Base-by-base conservation (phyloP, 2,329 filamentous ascomycete species). In the Grosmannia huntii region DNA sequence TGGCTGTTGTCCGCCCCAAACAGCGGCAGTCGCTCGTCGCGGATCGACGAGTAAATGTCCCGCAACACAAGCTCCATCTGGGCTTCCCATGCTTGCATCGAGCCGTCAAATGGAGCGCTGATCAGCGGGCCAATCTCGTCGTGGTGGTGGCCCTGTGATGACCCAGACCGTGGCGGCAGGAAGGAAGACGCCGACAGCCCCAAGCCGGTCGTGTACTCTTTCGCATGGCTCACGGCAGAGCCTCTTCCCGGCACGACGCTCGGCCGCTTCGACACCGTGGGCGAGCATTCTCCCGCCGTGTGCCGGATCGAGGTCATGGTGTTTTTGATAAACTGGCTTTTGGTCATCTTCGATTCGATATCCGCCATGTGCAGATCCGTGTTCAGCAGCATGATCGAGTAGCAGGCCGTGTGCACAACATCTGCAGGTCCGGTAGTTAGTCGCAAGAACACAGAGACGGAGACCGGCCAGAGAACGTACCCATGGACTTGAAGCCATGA, bases 291-390 rank as follows among this genome's bases (percentile, higher is more conserved):
- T 46, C 79, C 75, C 11, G 90, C 79, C 14, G 89, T 85, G 54
- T 90, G 84, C 60, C 82, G 83, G 62, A 99, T 88, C 0, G 92
- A 96, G 0, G 88, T 87, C 77, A 97, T 85, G 5, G 94, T 96
- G 68, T 99, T 99, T 72, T 95, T 95, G 68, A 99, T 82, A 67
- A 97, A 99, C 67, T 97, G 92, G 62, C 80, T 86, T 58, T 88
- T 84, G 1, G 92, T 97, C 94, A 99, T 99, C 75, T 95, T 95
- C 65, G 88, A 84, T 61, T 95, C 90, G 65, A 97, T 96, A 68
- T 97, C 91, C 60, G 92, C 94, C 67, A 97, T 72, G 67, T 99
- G 92, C 58, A 99, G 76, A 74, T 99, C 94, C 38, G 94, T 99
- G 67, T 99, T 99, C 62, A 99, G 79, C 12, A 99, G 79, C 67